phyloP scores from a whole-genome alignment of 306 rosid genomes.

The Citrullus mucosospermus region DNA sequence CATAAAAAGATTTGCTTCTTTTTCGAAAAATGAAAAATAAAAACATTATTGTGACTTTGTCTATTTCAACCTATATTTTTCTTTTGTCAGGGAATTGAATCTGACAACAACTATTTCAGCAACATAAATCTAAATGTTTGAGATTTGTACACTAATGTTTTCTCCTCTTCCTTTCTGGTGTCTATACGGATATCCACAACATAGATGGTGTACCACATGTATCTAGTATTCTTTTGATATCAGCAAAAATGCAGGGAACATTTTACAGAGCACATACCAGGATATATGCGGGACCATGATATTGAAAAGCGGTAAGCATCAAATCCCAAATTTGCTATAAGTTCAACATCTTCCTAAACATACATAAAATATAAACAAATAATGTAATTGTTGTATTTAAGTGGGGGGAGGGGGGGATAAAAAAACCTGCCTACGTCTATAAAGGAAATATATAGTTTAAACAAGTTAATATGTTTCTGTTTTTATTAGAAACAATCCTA shows the following conservation, averaged over 20 bases:
- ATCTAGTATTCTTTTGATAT: neutral
- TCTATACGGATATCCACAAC: neutral
- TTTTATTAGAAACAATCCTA: neutral
- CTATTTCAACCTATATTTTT: neutral
- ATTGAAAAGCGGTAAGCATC: conserved; percentile 78
- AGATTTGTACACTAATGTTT: neutral
- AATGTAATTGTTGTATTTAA: neutral
- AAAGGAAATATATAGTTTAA: neutral
- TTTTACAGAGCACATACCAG: conserved; percentile 41
- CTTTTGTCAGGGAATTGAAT: neutral
- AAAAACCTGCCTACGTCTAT: neutral
- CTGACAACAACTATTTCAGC: neutral
- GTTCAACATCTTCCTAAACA: conserved; percentile 83
- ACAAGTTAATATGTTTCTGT: neutral
- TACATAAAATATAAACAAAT: neutral
- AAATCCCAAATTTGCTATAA: conserved; percentile 79
- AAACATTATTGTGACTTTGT: neutral
- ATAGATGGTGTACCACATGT: neutral
- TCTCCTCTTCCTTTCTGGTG: neutral
- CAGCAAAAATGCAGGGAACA: conserved; percentile 1
- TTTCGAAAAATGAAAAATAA: neutral
- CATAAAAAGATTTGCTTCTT: neutral
- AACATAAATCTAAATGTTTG: neutral
- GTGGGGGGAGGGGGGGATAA: no score
- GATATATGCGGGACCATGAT: conserved; percentile 91